A percentile compares a stretch with the other conserved stretches of the same genome.
Evolutionary conservation across 1,139 yeast genomes (phyloP).

Genomic region (Pichia sp.): DNA sequence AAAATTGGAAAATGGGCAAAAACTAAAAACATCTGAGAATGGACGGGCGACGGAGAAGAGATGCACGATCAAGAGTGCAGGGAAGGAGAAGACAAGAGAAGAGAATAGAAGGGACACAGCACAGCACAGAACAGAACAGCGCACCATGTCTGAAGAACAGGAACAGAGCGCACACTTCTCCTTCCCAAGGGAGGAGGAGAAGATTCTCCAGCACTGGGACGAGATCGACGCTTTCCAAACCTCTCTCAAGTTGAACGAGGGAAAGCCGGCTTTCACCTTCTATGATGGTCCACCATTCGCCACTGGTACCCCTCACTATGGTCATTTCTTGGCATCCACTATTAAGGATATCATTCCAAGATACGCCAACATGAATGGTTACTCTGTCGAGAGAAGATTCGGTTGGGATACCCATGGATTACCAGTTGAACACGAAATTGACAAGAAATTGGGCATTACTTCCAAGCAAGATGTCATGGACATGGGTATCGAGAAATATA

Average conservation of each 20-base stretch:
- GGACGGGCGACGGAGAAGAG: too few species aligned
- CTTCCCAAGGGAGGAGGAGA: conserved; percentile 87
- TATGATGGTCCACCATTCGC: conserved; percentile 99
- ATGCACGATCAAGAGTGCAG: too few species aligned
- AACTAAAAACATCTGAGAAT: too few species aligned
- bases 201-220: conserved; percentile 73
- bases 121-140: too few species aligned
- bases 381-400: conserved; percentile 91
- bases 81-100: background rate
- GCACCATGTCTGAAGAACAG: conserved; percentile 24
- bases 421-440: conserved; percentile 97
- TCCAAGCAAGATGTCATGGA: conserved; percentile 92
- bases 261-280: conserved; percentile 80
- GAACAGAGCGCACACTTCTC: conserved; percentile 30
- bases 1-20: too few species aligned
- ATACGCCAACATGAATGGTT: conserved; percentile 96
- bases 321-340: conserved; percentile 94
- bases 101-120: background rate
- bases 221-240: conserved; percentile 90
- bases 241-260: conserved; percentile 76
- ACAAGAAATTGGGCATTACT: conserved; percentile 90
- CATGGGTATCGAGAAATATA: conserved; percentile 90
- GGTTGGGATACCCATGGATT: conserved; percentile 99
- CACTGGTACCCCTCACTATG: conserved; percentile 98
- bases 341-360: conserved; percentile 96